phyloP scores from a whole-genome alignment of 495 filamentous ascomycete species.

The Neurospora intermedia region DNA sequence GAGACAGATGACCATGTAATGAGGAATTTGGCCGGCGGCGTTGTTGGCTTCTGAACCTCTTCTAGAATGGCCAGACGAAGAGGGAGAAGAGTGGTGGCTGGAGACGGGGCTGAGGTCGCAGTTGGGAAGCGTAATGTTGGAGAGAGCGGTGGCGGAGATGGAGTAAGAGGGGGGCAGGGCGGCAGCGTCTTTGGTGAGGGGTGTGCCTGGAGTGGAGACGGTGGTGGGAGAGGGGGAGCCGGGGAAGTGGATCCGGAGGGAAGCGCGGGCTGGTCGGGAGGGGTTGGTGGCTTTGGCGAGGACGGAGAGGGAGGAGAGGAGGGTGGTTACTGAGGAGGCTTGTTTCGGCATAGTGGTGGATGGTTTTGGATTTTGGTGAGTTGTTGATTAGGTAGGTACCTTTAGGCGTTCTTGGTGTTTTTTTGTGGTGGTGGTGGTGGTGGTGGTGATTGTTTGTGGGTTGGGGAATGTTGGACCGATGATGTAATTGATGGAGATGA shows the following conservation, averaged over 20 bases:
- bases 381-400: background rate
- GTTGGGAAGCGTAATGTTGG: constrained; percentile 13
- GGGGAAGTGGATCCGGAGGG: constrained; percentile 21
- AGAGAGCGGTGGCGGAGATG: constrained; percentile 11
- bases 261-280: background rate
- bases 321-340: constrained; percentile 7
- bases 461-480: background rate
- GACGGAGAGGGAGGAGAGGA: constrained; percentile 10
- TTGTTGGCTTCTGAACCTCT: background rate
- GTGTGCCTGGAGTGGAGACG: constrained; percentile 7
- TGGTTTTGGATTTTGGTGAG: background rate
- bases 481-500: background rate
- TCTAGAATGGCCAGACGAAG: background rate
- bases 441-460: background rate
- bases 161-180: constrained; percentile 12
- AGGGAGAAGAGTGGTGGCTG: constrained; percentile 5
- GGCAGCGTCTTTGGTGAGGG: constrained; percentile 8
- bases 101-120: constrained; percentile 6
- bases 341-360: constrained; percentile 11
- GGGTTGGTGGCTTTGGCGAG: constrained; percentile 4
- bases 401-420: background rate
- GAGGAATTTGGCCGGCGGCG: background rate
- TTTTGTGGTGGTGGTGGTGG: background rate
- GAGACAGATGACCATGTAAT: constrained; percentile 37
- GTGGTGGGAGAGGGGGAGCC: background rate